Percentiles rank a stretch among this genome's conserved stretches.
phyloP scores from a whole-genome alignment of 2,329 filamentous ascomycete genomes.

The Aspergillus melleus region DNA sequence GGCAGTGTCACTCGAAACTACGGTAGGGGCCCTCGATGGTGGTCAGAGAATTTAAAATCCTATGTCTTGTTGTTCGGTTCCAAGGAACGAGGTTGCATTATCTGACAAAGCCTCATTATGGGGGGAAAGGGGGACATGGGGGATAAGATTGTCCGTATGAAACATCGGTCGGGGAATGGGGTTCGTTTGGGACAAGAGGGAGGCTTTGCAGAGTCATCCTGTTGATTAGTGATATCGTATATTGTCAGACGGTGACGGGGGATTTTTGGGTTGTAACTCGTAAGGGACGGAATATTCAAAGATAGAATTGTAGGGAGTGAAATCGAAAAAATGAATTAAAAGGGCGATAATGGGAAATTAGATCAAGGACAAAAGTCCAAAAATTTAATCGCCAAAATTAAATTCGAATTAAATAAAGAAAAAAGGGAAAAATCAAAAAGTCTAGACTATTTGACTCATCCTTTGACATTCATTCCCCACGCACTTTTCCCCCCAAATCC shows the following conservation, averaged over 20 bases:
- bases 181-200: not conserved
- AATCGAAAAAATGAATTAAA: not conserved
- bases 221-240: not conserved
- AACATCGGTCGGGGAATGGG: not conserved
- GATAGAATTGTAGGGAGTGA: not conserved
- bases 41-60: not conserved
- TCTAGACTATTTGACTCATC: constrained; percentile 11
- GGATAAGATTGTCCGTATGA: not conserved
- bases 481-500: constrained; percentile 17
- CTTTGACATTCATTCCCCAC: constrained; percentile 19
- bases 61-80: too few species aligned
- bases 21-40: not conserved
- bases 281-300: not conserved
- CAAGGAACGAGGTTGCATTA: not conserved
- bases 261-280: not conserved
- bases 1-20: not conserved
- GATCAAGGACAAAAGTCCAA: not conserved
- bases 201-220: not conserved
- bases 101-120: not conserved
- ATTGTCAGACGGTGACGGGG: not conserved
- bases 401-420: not conserved
- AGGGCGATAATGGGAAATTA: too few species aligned
- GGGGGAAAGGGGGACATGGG: not conserved
- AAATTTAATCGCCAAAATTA: not conserved
- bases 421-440: not conserved